phyloP scores from a whole-genome alignment of 768 basidiomycete species.

The Rhizopogon rudus region DNA sequence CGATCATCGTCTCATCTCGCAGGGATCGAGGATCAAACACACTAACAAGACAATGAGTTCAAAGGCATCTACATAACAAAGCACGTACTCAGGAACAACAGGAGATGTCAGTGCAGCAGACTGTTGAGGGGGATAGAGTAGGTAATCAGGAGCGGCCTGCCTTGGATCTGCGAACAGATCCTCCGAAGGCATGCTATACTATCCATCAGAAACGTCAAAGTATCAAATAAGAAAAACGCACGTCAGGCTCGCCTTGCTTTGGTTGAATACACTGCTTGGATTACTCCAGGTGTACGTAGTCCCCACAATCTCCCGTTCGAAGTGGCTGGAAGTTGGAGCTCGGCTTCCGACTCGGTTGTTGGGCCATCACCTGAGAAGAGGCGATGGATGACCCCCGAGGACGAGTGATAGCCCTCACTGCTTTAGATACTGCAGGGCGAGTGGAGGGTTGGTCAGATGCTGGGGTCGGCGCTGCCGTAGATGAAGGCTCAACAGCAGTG shows the following conservation, averaged over 20 bases:
- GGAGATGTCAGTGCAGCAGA: conserved; percentile 6
- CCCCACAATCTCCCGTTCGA: conserved; percentile 25
- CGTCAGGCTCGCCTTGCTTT: conserved; percentile 11
- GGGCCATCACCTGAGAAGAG: conserved; percentile 17
- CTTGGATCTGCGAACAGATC: conserved; percentile 24
- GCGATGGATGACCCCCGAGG: conserved; percentile 19
- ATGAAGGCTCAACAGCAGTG: neutral
- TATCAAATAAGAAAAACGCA: conserved; percentile 8
- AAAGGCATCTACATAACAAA: neutral
- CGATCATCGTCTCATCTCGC: conserved; percentile 23
- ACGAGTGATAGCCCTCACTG: conserved; percentile 19
- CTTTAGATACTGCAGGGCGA: conserved; percentile 8
- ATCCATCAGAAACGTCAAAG: neutral
- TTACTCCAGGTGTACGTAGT: conserved; percentile 28
- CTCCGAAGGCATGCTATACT: conserved; percentile 12
- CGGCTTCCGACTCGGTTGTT: conserved; percentile 17
- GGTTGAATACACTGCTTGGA: conserved; percentile 17
- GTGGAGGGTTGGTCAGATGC: neutral
- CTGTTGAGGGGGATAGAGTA: neutral
- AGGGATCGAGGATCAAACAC: conserved; percentile 25
- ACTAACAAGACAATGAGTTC: neutral
- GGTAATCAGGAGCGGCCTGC: conserved; percentile 2
- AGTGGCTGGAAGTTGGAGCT: conserved; percentile 19
- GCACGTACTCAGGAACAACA: conserved; percentile 19
- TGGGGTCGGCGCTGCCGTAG: conserved; percentile 2